These are phyloP conservation scores for Moesziomyces sp. DNA, from an alignment of 1,284 basidiomycete genomes.

Conservation along the genomic window DNA sequence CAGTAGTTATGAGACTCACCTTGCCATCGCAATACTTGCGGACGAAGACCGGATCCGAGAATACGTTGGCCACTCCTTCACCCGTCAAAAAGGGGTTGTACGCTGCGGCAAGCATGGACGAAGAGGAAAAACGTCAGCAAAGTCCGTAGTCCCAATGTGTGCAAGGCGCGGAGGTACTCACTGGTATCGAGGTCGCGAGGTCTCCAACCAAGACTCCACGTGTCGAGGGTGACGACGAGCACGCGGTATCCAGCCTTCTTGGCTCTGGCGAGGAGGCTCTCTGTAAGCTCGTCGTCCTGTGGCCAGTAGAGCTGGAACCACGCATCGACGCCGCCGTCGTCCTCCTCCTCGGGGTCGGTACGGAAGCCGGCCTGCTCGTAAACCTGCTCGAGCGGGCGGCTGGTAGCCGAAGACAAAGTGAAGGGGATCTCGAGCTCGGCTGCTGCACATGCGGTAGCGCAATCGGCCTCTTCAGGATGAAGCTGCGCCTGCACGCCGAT, in stretches of 20 bases:
- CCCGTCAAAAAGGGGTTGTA: conserved; percentile 77
- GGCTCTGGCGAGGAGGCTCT: conserved; percentile 76
- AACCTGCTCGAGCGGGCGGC: conserved; percentile 50
- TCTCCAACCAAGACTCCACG: conserved; percentile 55
- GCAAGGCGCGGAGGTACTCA: background rate
- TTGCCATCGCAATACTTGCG: conserved; percentile 57
- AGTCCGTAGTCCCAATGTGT: background rate
- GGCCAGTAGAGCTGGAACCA: conserved; percentile 71
- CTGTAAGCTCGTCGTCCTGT: conserved; percentile 73
- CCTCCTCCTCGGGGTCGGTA: conserved; percentile 1
- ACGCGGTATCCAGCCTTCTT: conserved; percentile 76
- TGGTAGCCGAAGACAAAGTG: conserved; percentile 54
- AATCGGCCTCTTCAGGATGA: conserved; percentile 39
- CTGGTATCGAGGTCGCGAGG: conserved; percentile 50
- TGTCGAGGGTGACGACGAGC: conserved; percentile 71
- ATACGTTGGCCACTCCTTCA: conserved; percentile 59
- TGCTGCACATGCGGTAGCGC: conserved; percentile 48
- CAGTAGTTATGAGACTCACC: conserved; percentile 2
- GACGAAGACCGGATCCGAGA: conserved; percentile 63
- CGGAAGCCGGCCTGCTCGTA: conserved; percentile 29
- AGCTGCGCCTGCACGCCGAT: conserved; percentile 60
- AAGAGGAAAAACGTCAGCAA: background rate
- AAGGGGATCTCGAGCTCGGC: conserved; percentile 49
- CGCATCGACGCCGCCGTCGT: conserved; percentile 39
- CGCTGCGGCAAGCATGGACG: conserved; percentile 53